Base-by-base conservation (phyloP, 352 stramenopile genomes). In the Globisporangium orthogonon region DNA sequence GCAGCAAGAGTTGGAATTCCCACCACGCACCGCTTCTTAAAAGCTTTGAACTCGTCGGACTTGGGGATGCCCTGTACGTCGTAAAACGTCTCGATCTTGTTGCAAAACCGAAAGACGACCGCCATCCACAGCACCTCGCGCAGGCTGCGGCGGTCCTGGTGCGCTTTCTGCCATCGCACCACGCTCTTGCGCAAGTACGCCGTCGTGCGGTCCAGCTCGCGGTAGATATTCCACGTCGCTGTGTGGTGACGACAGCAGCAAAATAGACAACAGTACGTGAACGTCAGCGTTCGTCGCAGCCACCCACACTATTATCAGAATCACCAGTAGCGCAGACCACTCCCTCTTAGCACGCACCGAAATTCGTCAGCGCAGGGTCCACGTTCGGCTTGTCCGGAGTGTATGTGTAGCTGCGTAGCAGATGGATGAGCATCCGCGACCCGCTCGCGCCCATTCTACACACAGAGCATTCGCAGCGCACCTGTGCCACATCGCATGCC, bases 211-310 rank as follows among this genome's bases (percentile, higher is more conserved):
- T 93, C 83, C 15, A 93, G 67, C 60, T 91, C 80, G 17, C 83
- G 83, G 65, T 93, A 93, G 29, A 90, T 86, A 64, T 93, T 93
- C 65, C 83, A 89, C 3, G 76, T 89, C 62, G 78, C 82, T 91
- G 28, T 23, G 52, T 23, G 23, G 23, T 23, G 23, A 23, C 23
- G 40, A 2, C 2, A 40, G 23, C 46, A 50, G 35, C 13, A 50
- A 23, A 23, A 23, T 23, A 23, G 23, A 2, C 11, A 28, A 7
- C n/a, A 49, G 50, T n/a, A 13, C n/a, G 4, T 18, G n/a, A 35
- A 2, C 28, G 29, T 35, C 29, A 43, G 4, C 33, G 33, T 37
- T 23, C 4, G 6, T 37, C 33, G 10, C 35, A 40, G 35, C 35
- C 35, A 40, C 35, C 35, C 35, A 14, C 14, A 7, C 14, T 11